Percentiles rank a stretch among this genome's conserved stretches.
Evolutionary conservation across 2,329 filamentous ascomycete species (phyloP).

Genomic region (Aspergillus calidoustus): DNA sequence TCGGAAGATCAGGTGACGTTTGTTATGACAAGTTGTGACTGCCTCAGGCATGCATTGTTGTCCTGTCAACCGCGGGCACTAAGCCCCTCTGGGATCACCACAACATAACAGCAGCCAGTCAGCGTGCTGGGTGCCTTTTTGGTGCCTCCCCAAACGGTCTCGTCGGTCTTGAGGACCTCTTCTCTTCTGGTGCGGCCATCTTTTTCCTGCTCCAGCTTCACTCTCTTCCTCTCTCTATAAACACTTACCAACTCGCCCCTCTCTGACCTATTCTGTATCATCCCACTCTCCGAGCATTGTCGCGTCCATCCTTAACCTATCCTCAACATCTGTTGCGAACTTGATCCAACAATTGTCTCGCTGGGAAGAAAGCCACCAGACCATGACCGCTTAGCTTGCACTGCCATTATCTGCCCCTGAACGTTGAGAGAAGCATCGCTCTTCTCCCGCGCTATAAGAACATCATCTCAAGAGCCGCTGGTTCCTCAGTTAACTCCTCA

Average conservation of each 20-base stretch:
- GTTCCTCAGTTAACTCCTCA: neutral
- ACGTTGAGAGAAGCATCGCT: slow-evolving; percentile 18
- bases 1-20: neutral
- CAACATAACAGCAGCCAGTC: slow-evolving; percentile 46
- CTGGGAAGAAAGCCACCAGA: slow-evolving; percentile 25
- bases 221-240: slow-evolving; percentile 22
- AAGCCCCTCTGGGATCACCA: slow-evolving; percentile 37
- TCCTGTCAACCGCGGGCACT: slow-evolving; percentile 44
- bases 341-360: slow-evolving; percentile 13
- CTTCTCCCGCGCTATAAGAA: slow-evolving; percentile 19
- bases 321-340: slow-evolving; percentile 15
- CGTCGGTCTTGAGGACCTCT: slow-evolving; percentile 32
- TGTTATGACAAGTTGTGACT: slow-evolving; percentile 1
- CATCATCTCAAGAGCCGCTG: neutral
- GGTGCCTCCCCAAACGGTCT: slow-evolving; percentile 33
- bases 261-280: slow-evolving; percentile 21
- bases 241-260: slow-evolving; percentile 9
- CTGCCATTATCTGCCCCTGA: slow-evolving; percentile 13
- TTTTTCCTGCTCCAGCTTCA: slow-evolving; percentile 24
- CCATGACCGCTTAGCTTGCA: slow-evolving; percentile 36
- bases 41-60: slow-evolving; percentile 40
- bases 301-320: slow-evolving; percentile 33
- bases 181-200: slow-evolving; percentile 25
- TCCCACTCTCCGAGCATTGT: slow-evolving; percentile 13
- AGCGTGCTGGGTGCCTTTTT: slow-evolving; percentile 39